Conservation (phyloP, 805 yeast species). For the Priceomyces melissophilus region DNA sequence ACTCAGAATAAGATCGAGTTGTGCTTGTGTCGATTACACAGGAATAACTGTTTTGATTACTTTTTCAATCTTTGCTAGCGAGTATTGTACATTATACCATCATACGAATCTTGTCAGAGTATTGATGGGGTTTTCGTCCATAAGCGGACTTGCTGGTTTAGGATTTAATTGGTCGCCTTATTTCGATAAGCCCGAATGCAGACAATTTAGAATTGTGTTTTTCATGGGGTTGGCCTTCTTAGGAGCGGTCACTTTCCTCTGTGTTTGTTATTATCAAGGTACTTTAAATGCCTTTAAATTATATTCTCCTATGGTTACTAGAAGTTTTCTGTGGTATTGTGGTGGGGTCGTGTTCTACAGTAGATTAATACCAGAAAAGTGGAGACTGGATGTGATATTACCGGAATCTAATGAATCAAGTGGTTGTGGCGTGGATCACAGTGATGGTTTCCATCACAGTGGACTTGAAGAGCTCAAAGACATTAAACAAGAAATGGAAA, state of each 20-base stretch:
- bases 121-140: slow-evolving; percentile 58
- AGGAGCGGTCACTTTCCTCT: slow-evolving; percentile 66
- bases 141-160: slow-evolving; percentile 71
- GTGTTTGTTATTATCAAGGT: slow-evolving; percentile 56
- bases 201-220: slow-evolving; percentile 75
- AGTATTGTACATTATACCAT: slow-evolving; percentile 71
- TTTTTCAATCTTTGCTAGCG: slow-evolving; percentile 83
- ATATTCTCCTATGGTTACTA: slow-evolving; percentile 63
- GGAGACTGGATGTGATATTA: slow-evolving; percentile 65
- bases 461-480: slow-evolving; percentile 38
- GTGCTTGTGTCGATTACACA: slow-evolving; percentile 92
- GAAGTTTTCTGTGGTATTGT: slow-evolving; percentile 71
- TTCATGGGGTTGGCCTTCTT: slow-evolving; percentile 74
- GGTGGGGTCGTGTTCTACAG: slow-evolving; percentile 87
- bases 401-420: slow-evolving; percentile 36
- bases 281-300: slow-evolving; percentile 46
- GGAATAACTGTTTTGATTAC: slow-evolving; percentile 91
- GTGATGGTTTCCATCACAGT: slow-evolving; percentile 32
- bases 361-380: slow-evolving; percentile 83
- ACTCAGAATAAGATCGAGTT: slow-evolving; percentile 58
- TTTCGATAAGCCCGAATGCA: slow-evolving; percentile 83
- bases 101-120: slow-evolving; percentile 46
- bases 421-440: slow-evolving; percentile 27
- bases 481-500: slow-evolving; percentile 25
- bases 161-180: slow-evolving; percentile 86